Evolutionary conservation across 75 land plant genomes (phyloP), one percentile per base, ranked within the genome.

Genomic region (Picea glauca): DNA sequence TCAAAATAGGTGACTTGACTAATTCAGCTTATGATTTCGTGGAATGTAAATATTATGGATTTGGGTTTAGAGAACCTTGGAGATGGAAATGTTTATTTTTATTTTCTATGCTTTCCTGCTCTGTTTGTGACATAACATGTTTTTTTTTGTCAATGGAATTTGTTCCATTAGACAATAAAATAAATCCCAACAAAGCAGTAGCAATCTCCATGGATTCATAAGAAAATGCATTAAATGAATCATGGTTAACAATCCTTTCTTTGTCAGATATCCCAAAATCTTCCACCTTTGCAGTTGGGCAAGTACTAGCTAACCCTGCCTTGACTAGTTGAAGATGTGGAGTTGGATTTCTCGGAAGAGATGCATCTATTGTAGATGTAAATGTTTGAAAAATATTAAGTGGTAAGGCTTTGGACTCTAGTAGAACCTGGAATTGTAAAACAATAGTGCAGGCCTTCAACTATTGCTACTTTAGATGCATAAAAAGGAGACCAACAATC

Each of bases 281-380:
- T 38, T 5, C 40, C 40, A 38, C 40, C 40, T 87, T 65, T 54
- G 74, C 1, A 64, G 57, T 35, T 75, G 83, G 61, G 31, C 78
- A 61, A 58, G 91, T 84, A 75, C 87, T 90, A 79, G 89, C 80
- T 68, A 83, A 88, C 75, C 91, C 79, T n/a, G 83, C 82, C 56
- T 2, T n/a, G 6, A 87, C 76, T 46, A 74, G 72, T 57, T 90
- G 91, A 20, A 87, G 85, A 79, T 90, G 87, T 60, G 89, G 91
- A 20, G 89, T 85, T 46, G 80, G 67, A 76, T 83, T 85, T 79
- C 89, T 80, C 46, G 91, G 85, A 74, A 90, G 80, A 57, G 89
- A 90, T 68, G 80, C 81, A 75, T 85, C 89, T 20, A 85, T 40
- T 57, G 73, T 85, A 77, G 87, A 60, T 46, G 89, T 85, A 85